A percentile compares a stretch with the other conserved stretches of the same genome.
Conservation (phyloP, 768 basidiomycete genomes). For the Symmetrospora coprosmae region DNA sequence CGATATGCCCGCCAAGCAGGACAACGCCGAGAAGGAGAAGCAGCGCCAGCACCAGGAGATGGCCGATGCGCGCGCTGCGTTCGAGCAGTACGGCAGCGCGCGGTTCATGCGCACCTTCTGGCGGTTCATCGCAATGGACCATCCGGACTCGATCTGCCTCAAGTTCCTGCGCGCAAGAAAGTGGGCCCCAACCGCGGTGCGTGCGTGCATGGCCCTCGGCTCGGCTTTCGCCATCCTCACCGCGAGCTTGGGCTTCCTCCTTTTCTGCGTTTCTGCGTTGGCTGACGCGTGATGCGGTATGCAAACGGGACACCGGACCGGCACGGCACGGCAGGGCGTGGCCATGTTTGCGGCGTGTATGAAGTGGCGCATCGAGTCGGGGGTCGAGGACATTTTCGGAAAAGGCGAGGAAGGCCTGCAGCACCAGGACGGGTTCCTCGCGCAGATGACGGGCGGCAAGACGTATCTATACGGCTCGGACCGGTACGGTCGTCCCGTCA, state of each 20-base stretch:
- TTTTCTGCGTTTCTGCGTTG: neutral
- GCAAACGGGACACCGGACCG: too few relatives aligned
- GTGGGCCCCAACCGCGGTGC: slow-evolving; percentile 27
- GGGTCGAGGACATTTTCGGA: slow-evolving; percentile 29
- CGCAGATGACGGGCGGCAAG: slow-evolving; percentile 30
- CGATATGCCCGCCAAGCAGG: too few relatives aligned
- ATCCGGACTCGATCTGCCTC: slow-evolving; percentile 28
- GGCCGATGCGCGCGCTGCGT: slow-evolving; percentile 25
- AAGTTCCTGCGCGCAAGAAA: slow-evolving; percentile 30
- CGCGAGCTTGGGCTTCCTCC: neutral
- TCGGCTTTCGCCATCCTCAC: neutral
- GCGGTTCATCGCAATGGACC: slow-evolving; percentile 24
- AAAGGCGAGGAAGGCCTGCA: slow-evolving; percentile 30
- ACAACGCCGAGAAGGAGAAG: slow-evolving; percentile 28
- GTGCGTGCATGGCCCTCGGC: too few relatives aligned
- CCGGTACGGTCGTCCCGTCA: slow-evolving; percentile 27
- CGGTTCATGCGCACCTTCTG: slow-evolving; percentile 29
- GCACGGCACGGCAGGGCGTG: slow-evolving; percentile 2
- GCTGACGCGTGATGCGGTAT: too few relatives aligned
- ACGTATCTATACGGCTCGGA: slow-evolving; percentile 29
- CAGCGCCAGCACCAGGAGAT: slow-evolving; percentile 24
- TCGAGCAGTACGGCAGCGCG: slow-evolving; percentile 28
- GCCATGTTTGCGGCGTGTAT: slow-evolving; percentile 30
- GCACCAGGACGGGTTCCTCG: slow-evolving; percentile 27
- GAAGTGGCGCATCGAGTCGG: slow-evolving; percentile 30